Percentiles rank a stretch among this genome's conserved stretches.
phyloP scores from a whole-genome alignment of 257 asterid genomes.

The Linaria vulgaris region DNA sequence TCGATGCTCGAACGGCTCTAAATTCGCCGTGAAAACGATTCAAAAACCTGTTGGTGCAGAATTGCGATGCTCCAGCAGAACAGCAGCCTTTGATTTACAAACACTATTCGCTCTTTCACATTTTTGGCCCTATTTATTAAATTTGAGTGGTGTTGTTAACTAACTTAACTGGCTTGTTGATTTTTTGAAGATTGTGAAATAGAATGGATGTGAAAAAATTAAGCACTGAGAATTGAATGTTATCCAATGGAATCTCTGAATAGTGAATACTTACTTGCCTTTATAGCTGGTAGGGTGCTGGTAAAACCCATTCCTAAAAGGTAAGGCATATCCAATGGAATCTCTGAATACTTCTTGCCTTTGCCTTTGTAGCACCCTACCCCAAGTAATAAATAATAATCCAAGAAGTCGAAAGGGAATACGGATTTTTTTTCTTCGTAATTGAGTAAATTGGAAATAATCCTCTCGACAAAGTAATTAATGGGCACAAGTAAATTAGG shows the following conservation, averaged over 20 bases:
- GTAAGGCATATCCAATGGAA: too few species aligned
- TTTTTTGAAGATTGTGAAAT: too few species aligned
- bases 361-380: too few species aligned
- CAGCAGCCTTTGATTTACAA: conserved; percentile 62
- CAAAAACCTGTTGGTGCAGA: conserved; percentile 50
- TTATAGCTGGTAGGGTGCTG: background rate
- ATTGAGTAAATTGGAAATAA: too few species aligned
- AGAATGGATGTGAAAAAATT: too few species aligned
- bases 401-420: background rate
- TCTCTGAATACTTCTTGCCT: too few species aligned
- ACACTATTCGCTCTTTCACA: too few species aligned
- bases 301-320: background rate
- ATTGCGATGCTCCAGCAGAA: conserved; percentile 52
- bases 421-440: too few species aligned
- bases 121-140: background rate
- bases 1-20: conserved; percentile 62
- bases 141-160: background rate
- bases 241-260: too few species aligned
- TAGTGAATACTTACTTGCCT: too few species aligned
- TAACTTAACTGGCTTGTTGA: too few species aligned
- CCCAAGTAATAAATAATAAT: background rate
- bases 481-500: background rate
- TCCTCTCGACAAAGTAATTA: background rate
- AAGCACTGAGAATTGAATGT: too few species aligned
- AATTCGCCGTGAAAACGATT: conserved; percentile 57